These are phyloP conservation scores for Phytopythium boreale DNA, from an alignment of 352 stramenopile species.

Conservation along the genomic window DNA sequence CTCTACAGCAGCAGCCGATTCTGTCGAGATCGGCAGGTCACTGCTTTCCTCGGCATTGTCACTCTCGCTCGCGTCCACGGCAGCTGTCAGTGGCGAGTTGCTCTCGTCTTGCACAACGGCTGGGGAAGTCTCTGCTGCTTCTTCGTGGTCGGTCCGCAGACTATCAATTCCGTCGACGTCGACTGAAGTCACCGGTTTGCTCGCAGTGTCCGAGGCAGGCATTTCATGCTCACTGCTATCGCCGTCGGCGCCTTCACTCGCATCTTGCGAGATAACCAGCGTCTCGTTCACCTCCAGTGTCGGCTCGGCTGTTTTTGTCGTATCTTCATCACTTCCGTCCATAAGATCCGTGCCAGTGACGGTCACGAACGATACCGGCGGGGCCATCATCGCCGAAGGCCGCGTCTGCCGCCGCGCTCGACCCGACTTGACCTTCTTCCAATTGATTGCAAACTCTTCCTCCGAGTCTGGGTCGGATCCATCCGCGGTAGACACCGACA, in stretches of 20 bases:
- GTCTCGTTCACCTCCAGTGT: background rate
- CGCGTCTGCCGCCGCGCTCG: slow-evolving; percentile 19
- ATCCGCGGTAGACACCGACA: background rate
- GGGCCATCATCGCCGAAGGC: background rate
- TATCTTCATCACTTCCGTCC: background rate
- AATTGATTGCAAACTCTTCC: slow-evolving; percentile 42
- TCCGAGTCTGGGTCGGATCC: slow-evolving; percentile 21
- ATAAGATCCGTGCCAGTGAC: slow-evolving; percentile 3
- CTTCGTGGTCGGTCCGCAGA: background rate
- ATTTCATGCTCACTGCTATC: background rate
- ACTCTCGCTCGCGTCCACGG: background rate
- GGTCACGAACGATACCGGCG: slow-evolving; percentile 2
- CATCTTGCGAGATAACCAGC: background rate
- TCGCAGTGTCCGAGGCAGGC: background rate
- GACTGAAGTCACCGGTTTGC: background rate
- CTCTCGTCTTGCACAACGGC: background rate
- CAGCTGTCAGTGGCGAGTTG: too few relatives aligned
- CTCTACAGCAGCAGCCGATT: background rate
- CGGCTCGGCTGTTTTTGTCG: background rate
- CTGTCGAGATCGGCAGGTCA: background rate
- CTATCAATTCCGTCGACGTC: background rate
- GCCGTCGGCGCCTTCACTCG: background rate
- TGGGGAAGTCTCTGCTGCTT: background rate
- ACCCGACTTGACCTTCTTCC: slow-evolving; percentile 34
- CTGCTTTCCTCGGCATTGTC: background rate